Base-by-base conservation (phyloP, 495 filamentous ascomycete species). In the Penicillium argentinense region DNA sequence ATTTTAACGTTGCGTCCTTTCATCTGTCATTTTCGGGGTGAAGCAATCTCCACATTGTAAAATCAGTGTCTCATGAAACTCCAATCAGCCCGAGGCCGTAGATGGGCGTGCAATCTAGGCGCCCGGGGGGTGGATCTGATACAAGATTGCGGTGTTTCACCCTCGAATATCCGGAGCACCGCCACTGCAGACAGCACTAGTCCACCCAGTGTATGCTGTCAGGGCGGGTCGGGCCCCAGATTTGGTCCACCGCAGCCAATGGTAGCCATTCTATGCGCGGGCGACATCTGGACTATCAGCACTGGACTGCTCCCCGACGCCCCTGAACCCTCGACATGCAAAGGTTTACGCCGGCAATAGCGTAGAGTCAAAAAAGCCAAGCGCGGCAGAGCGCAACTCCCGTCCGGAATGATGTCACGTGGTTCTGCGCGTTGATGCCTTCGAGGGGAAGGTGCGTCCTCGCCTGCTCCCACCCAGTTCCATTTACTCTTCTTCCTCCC, bases 211-310 rank as follows among this genome's bases (percentile, higher is more conserved):
- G n/a, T n/a, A n/a, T n/a, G 33, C 33, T 36, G 33, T 36, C 33
- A 36, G 33, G 17, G 33, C 33, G 33, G 33, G 33, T 36, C 33
- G 33, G 33, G 33, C 33, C 33, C 33, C 33, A 36, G 33, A 36
- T 36, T 36, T 36, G 33, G 17, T n/a, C 33, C 33, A 22, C 33
- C 3, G 9, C 16, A 21, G 9, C 33, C 33, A 36, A 36, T 36
- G 33, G 33, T 36, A 36, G 33, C 33, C 17, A 9, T 6, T 30
- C 4, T 30, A 16, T 36, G 33, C 33, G 21, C 33, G 33, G 33
- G 33, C 21, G 33, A 36, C 33, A n/a, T 21, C 33, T 36, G 33
- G 14, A 18, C 28, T 5, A n/a, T 30, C 13, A 34, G 16, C 7
- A 21, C 16, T 18, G 28, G n/a, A n/a, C 11, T 26, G 25, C 5